Percentiles rank a stretch among this genome's conserved stretches.
Evolutionary conservation across 75 land plant species (phyloP).

Genomic region (Larix kaempferi): DNA sequence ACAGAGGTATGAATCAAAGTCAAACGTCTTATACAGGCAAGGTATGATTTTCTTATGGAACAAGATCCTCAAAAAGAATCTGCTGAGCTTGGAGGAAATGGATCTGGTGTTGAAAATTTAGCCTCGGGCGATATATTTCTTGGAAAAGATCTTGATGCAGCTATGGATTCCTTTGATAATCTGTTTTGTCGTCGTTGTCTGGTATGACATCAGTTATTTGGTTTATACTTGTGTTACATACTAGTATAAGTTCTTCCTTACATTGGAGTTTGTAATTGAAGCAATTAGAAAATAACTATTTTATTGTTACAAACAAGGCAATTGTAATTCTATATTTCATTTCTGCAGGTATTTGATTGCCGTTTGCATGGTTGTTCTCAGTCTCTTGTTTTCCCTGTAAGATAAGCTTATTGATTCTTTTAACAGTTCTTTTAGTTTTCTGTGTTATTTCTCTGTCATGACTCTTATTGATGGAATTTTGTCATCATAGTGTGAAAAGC

Average conservation of each 20-base stretch:
- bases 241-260: not conserved
- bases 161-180: constrained; percentile 99
- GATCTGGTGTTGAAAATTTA: constrained; percentile 13
- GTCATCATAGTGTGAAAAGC: constrained; percentile 73
- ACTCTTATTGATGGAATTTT: not conserved
- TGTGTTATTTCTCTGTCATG: constrained; percentile 1
- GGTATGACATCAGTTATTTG: constrained; percentile 28
- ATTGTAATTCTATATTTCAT: not conserved
- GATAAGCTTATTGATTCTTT: constrained; percentile 13
- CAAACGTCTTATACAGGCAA: constrained; percentile 86
- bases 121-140: constrained; percentile 34
- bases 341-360: constrained; percentile 94
- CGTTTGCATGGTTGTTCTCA: constrained; percentile 99
- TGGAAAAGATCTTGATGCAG: constrained; percentile 90
- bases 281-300: not conserved
- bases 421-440: too few relatives aligned
- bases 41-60: constrained; percentile 63
- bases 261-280: not conserved
- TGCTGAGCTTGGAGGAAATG: constrained; percentile 13
- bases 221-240: not conserved
- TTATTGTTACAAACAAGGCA: not conserved
- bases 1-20: constrained; percentile 66
- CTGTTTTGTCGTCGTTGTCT: constrained; percentile 94
- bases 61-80: constrained; percentile 15
- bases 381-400: constrained; percentile 90